Base-by-base conservation (phyloP, 129 eudicot species). In the Erigeron canadensis region DNA sequence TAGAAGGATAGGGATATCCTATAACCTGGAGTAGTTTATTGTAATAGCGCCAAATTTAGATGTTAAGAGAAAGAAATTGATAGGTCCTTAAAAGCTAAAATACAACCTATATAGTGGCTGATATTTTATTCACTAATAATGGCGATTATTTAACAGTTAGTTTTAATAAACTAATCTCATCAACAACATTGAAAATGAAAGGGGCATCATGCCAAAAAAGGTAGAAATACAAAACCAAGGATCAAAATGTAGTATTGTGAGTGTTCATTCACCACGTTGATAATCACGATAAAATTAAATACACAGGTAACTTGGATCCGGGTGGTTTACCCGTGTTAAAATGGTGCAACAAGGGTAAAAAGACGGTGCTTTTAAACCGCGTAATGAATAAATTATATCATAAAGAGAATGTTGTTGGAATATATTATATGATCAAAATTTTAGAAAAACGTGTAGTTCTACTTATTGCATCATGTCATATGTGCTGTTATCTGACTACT, bases 201-300 rank as follows among this genome's bases (percentile, higher is more conserved):
- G 54, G 63, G 54, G 77, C 65, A 43, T 44, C 68, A 63, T 54
- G 82, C 77, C 61, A 53, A 63, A 70, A 51, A 70, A 70, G 58
- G 77, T 62, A 53, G 64, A 45, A 15, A 64, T 71, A 50, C 12
- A 63, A 37, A 23, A 69, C 5, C 19, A 60, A 60, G 39, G 60
- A 38, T 55, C 3, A 40, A 63, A 5, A 41, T 55, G 42, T 70
- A 11, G 54, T 13, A 55, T 4, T 63, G 38, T 15, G 23, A 54
- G 66, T 65, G 48, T 37, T 67, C 18, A 10, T 58, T 44, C 23
- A 54, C 40, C 71, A 63, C 5, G 64, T 53, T 62, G 63, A 39
- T 48, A 38, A 48, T 47, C 17, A 41, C 5, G 7, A 54, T 51
- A n/a, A 40, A 50, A 41, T 2, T 37, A 54, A 8, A 50, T 4